Evolutionary conservation across 768 basidiomycete species (phyloP), one percentile per base, ranked within the genome.

Genomic region (Kwoniella bestiolae): DNA sequence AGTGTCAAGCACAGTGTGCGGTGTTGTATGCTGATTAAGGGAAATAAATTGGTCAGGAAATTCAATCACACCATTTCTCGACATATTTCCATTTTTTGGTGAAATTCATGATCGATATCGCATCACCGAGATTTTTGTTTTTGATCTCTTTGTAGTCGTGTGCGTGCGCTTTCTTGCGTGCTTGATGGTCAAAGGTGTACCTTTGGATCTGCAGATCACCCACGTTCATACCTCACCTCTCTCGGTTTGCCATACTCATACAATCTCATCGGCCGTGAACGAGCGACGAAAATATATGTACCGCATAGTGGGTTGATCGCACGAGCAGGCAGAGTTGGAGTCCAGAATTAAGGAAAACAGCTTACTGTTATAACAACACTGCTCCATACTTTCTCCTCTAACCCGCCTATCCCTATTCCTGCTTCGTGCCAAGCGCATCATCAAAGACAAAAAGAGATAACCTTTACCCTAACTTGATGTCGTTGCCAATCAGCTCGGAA

Each of bases 61-160:
- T 60, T 34, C 58, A 34, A 60, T 60, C 58, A 60, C 58, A 60
- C 58, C 58, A 60, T 60, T 25, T 49, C 58, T 60, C 58, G 58
- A 60, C 58, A 60, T 60, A n/a, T n/a, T n/a, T 29, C 18, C n/a
- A 28, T 23, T 51, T 51, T 28, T n/a, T n/a, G n/a, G n/a, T 51
- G 28, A 29, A 3, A 51, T 26, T n/a, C n/a, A n/a, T n/a, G n/a
- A n/a, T n/a, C n/a, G 25, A 51, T 51, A 51, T 51, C 50, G 50
- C 50, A 28, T 29, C 21, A 51, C 50, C 52, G 32, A 35, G n/a
- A 25, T 35, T 32, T 14, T 55, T 41, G 3, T 5, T 41, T 41
- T 41, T 41, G 3, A 3, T 16, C 3, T 38, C 2, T 8, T 38
- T 34, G 11, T 55, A n/a, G 32, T 35, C 32, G 26, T 55, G 52